These are phyloP conservation scores for Teratosphaeria nubilosa DNA, from an alignment of 2,329 filamentous ascomycete genomes.

Conservation along the genomic window DNA sequence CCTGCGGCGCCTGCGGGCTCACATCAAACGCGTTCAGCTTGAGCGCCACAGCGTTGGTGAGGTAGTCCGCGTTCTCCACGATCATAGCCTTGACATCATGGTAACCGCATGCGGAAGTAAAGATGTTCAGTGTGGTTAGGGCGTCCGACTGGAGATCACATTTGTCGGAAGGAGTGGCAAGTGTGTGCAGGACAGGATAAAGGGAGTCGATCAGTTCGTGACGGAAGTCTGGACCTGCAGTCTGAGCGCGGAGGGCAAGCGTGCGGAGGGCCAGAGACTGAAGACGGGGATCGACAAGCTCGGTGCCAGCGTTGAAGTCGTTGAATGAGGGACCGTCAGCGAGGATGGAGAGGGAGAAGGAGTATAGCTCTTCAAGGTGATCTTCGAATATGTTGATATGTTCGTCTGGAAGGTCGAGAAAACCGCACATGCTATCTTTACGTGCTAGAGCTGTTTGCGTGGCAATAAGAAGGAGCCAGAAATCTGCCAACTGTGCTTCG, in stretches of 20 bases:
- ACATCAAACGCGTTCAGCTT: slow-evolving; percentile 88
- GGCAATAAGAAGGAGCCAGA: slow-evolving; percentile 71
- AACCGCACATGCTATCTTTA: slow-evolving; percentile 51
- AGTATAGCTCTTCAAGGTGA: slow-evolving; percentile 54
- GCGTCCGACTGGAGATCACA: slow-evolving; percentile 64
- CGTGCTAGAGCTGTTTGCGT: slow-evolving; percentile 48
- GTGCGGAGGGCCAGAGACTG: slow-evolving; percentile 74
- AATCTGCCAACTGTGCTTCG: slow-evolving; percentile 55
- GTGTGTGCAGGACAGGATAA: slow-evolving; percentile 80
- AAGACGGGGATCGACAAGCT: slow-evolving; percentile 55
- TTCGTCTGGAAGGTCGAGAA: slow-evolving; percentile 44
- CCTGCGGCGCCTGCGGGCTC: slow-evolving; percentile 80
- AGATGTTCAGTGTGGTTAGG: slow-evolving; percentile 67
- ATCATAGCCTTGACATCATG: slow-evolving; percentile 64
- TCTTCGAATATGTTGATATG: slow-evolving; percentile 5
- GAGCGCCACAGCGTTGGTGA: slow-evolving; percentile 84
- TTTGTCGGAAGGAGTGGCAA: slow-evolving; percentile 57
- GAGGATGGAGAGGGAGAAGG: slow-evolving; percentile 55
- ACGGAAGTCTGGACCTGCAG: slow-evolving; percentile 58
- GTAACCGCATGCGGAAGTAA: slow-evolving; percentile 71
- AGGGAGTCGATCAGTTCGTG: slow-evolving; percentile 82
- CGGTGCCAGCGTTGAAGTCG: neutral
- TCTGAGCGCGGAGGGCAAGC: slow-evolving; percentile 63
- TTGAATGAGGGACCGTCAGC: slow-evolving; percentile 27
- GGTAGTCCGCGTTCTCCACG: slow-evolving; percentile 87